These are phyloP conservation scores for Fusarium nodosum DNA, from an alignment of 2,329 filamentous ascomycete genomes.

Conservation along the genomic window DNA sequence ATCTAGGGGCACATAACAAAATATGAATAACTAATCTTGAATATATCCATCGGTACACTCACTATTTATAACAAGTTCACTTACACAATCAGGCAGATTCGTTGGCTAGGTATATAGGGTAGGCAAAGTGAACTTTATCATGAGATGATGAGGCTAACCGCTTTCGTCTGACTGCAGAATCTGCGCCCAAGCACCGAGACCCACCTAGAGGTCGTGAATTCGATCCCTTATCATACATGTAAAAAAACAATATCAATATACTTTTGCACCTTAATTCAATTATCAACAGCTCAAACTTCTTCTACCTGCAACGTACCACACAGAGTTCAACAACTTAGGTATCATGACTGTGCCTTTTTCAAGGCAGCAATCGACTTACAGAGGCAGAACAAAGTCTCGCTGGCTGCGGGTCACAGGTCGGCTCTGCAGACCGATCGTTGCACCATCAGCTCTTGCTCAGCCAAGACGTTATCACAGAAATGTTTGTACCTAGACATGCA, in stretches of 20 bases:
- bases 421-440: neutral
- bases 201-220: neutral
- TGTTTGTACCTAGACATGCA: neutral
- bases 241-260: neutral
- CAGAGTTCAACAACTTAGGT: neutral
- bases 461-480: neutral
- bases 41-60: neutral
- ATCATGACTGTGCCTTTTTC: neutral
- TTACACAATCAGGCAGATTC: neutral
- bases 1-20: neutral
- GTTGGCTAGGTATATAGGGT: neutral
- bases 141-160: no score
- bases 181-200: no score
- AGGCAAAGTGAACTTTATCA: no score
- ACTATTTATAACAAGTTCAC: neutral
- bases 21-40: neutral
- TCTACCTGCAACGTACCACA: neutral
- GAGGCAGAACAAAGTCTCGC: neutral
- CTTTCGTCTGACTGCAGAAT: no score
- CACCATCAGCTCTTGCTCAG: neutral
- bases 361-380: neutral
- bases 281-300: neutral
- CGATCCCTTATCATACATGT: neutral
- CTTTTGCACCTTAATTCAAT: neutral
- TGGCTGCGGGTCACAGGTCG: neutral